phyloP scores from a whole-genome alignment of 768 basidiomycete species.

The Tulasnella sp. region DNA sequence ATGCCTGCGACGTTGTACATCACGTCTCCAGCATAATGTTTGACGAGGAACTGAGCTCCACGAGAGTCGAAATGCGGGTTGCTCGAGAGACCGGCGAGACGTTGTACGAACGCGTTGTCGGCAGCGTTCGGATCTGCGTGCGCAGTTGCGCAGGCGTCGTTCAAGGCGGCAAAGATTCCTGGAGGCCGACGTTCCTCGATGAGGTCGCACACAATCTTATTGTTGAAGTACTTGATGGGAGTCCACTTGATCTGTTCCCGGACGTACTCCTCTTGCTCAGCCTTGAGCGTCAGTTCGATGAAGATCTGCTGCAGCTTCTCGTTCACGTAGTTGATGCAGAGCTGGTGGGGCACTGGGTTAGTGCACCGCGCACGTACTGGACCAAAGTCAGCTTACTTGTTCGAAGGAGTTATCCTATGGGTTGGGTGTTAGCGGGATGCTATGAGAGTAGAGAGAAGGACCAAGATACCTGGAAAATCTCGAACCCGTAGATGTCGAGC shows the following conservation, averaged over 20 bases:
- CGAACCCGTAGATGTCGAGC: slow-evolving; percentile 97
- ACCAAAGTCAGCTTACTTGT: slow-evolving; percentile 8
- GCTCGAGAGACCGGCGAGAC: slow-evolving; percentile 70
- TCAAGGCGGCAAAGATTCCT: slow-evolving; percentile 94
- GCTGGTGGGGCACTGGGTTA: slow-evolving; percentile 60
- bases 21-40: slow-evolving; percentile 97
- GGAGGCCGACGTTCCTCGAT: slow-evolving; percentile 96
- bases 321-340: slow-evolving; percentile 99
- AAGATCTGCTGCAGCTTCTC: slow-evolving; percentile 99
- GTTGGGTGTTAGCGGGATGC: background rate
- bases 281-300: slow-evolving; percentile 97
- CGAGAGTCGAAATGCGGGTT: slow-evolving; percentile 95
- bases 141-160: slow-evolving; percentile 98
- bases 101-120: slow-evolving; percentile 94
- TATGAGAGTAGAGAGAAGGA: background rate
- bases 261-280: slow-evolving; percentile 98
- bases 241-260: slow-evolving; percentile 99
- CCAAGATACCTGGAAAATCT: slow-evolving; percentile 80
- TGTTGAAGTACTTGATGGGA: slow-evolving; percentile 98
- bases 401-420: slow-evolving; percentile 73
- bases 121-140: slow-evolving; percentile 96
- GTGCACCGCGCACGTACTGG: background rate
- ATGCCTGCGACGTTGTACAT: slow-evolving; percentile 97
- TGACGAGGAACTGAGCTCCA: slow-evolving; percentile 89
- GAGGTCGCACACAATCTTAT: slow-evolving; percentile 95